Evolutionary conservation across 2,329 filamentous ascomycete genomes (phyloP), one percentile per base, ranked within the genome.

Genomic region (Cladophialophora exuberans): DNA sequence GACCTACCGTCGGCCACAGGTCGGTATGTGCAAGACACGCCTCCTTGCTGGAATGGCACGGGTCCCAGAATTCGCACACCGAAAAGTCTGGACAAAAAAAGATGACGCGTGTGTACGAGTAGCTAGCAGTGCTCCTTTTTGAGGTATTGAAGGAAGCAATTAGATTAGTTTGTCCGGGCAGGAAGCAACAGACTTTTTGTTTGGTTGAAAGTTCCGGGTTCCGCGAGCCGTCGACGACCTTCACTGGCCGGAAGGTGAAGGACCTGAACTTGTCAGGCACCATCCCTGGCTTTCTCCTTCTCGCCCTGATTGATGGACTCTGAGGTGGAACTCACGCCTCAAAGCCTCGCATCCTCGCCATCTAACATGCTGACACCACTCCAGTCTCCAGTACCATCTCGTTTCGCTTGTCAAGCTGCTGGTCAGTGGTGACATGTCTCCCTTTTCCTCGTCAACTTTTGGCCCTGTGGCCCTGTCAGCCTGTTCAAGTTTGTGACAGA

Each of bases 321-420:
- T 25, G 46, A 35, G 46, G 39, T 41, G 35, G 33, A 28, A 31
- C 31, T 47, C 44, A 23, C 44, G 31, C 31, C 33, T 33, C 44
- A 38, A 41, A 48, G 28, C 30, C 46, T 30, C 35, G 46, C 35
- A 49, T 49, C 35, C n/a, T n/a, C n/a, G n/a, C n/a, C n/a, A n/a
- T n/a, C n/a, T n/a, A n/a, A 38, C 30, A 35, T 49, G 46, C 46
- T 49, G 46, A 49, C 46, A 49, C 46, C 42, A 18, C 25, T 15
- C 42, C 30, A 31, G 30, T 31, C 20, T 20, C 39, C 46, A 49
- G 46, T 49, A 49, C 46, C 33, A 49, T 41, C 46, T 49, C 46
- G 46, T 49, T 15, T 49, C 46, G 46, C 46, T 49, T 49, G 46
- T 41, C 46, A 36, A 26, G 33, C 46, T n/a, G n/a, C n/a, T n/a